Evolutionary conservation across 768 basidiomycete species (phyloP).

Genomic region (Suillus fuscotomentosus): DNA sequence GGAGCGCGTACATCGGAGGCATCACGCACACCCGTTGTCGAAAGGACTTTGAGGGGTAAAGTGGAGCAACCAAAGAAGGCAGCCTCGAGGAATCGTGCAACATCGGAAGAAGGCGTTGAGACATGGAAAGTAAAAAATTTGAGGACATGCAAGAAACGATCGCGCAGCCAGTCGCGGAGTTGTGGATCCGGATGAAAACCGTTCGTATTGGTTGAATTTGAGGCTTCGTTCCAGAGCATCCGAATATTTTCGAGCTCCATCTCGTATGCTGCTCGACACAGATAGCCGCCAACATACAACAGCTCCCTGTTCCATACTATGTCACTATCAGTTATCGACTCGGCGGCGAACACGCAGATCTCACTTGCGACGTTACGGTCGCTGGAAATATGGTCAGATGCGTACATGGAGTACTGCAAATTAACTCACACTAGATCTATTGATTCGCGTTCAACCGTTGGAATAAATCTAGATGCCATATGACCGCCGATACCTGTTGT

Average conservation of each 20-base stretch:
- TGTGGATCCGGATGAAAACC: slow-evolving; percentile 37
- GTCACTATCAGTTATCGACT: neutral
- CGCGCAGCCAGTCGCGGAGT: slow-evolving; percentile 48
- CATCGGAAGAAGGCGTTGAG: slow-evolving; percentile 84
- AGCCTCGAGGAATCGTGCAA: slow-evolving; percentile 66
- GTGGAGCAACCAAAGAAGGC: slow-evolving; percentile 74
- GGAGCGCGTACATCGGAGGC: slow-evolving; percentile 71
- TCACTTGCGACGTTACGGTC: slow-evolving; percentile 79
- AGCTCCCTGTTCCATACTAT: slow-evolving; percentile 91
- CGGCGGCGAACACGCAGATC: slow-evolving; percentile 14
- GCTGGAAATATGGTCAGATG: slow-evolving; percentile 33
- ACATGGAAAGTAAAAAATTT: slow-evolving; percentile 87
- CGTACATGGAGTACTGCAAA: neutral
- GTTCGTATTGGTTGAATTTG: slow-evolving; percentile 27
- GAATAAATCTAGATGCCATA: slow-evolving; percentile 83
- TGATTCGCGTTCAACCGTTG: slow-evolving; percentile 93
- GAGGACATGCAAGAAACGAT: slow-evolving; percentile 72
- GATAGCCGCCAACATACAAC: slow-evolving; percentile 78
- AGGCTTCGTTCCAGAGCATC: slow-evolving; percentile 56
- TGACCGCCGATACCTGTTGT: slow-evolving; percentile 81
- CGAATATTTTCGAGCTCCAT: slow-evolving; percentile 66
- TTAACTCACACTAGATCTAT: slow-evolving; percentile 78
- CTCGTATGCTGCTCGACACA: slow-evolving; percentile 83
- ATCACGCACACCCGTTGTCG: slow-evolving; percentile 67
- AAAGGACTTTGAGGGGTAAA: slow-evolving; percentile 65